Percentiles rank a stretch among this genome's conserved stretches.
Conservation (phyloP, 805 yeast genomes). For the Cyberlindnera maclurae region DNA sequence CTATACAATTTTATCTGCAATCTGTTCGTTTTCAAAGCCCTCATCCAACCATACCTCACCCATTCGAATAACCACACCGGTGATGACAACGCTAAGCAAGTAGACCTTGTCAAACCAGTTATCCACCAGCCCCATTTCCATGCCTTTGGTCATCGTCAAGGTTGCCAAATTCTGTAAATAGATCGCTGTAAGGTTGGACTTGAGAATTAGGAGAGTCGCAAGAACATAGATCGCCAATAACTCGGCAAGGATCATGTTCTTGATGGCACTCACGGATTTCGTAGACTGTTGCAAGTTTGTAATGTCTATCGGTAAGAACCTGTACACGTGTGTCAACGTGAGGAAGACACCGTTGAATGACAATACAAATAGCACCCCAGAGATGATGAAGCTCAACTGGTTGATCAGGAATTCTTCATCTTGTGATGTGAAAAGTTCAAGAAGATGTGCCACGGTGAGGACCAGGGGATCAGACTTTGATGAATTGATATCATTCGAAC, state of each 20-base stretch:
- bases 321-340: constrained; percentile 49
- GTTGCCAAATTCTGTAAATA: constrained; percentile 27
- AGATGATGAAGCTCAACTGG: constrained; percentile 40
- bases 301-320: constrained; percentile 30
- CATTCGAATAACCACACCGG: constrained; percentile 18
- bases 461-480: constrained; percentile 17
- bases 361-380: constrained; percentile 52
- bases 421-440: constrained; percentile 27
- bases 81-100: constrained; percentile 25
- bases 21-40: constrained; percentile 16
- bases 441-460: constrained; percentile 19
- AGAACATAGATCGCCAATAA: constrained; percentile 32
- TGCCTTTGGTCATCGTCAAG: constrained; percentile 21
- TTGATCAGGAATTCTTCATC: constrained; percentile 30
- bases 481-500: constrained; percentile 7
- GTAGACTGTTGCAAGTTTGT: constrained; percentile 17
- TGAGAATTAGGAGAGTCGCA: constrained; percentile 32
- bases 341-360: constrained; percentile 58
- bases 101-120: constrained; percentile 35
- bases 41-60: constrained; percentile 19
- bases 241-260: constrained; percentile 32
- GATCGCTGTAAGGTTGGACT: constrained; percentile 31
- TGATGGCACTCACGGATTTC: constrained; percentile 27
- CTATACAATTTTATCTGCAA: constrained; percentile 8
- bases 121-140: constrained; percentile 25